These are phyloP conservation scores for Lathyrus oleraceus DNA, from an alignment of 306 rosid genomes.

Conservation along the genomic window DNA sequence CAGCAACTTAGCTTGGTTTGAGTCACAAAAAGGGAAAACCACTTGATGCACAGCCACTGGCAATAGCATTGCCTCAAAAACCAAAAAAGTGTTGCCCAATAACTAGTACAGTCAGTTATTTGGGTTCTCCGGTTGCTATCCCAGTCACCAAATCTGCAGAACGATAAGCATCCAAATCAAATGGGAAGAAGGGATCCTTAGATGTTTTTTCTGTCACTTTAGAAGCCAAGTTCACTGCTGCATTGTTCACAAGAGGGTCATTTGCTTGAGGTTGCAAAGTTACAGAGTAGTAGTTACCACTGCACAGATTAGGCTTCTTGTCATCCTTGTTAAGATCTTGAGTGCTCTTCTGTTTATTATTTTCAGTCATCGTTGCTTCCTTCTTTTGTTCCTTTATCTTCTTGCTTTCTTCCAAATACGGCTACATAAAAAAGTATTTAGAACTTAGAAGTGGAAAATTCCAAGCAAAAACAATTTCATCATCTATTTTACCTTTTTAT, in stretches of 20 bases:
- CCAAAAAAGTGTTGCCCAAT: slow-evolving; percentile 9
- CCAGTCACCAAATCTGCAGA: slow-evolving; percentile 2
- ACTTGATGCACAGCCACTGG: slow-evolving; percentile 5
- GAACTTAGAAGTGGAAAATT: background rate
- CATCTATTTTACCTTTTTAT: slow-evolving; percentile 37
- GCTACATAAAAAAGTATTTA: slow-evolving; percentile 35
- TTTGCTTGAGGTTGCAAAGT: slow-evolving; percentile 35
- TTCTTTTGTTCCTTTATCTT: slow-evolving; percentile 37
- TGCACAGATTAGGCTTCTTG: background rate
- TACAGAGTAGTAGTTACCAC: slow-evolving; percentile 30
- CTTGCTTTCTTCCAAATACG: slow-evolving; percentile 43
- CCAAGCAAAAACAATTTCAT: background rate
- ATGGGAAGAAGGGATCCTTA: slow-evolving; percentile 3
- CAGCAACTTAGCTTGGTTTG: slow-evolving; percentile 31
- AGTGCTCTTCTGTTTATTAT: slow-evolving; percentile 3
- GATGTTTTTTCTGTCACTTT: slow-evolving; percentile 30
- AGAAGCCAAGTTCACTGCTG: slow-evolving; percentile 19
- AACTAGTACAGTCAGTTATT: slow-evolving; percentile 16
- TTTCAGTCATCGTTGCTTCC: slow-evolving; percentile 11
- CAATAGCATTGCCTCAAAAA: slow-evolving; percentile 5
- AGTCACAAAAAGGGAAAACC: background rate
- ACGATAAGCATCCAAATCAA: slow-evolving; percentile 25
- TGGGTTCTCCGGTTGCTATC: background rate
- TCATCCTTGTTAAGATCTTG: slow-evolving; percentile 5
- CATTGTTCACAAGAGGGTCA: background rate